These are phyloP conservation scores for Nemania sp. DNA, from an alignment of 2,329 filamentous ascomycete species.

Conservation along the genomic window DNA sequence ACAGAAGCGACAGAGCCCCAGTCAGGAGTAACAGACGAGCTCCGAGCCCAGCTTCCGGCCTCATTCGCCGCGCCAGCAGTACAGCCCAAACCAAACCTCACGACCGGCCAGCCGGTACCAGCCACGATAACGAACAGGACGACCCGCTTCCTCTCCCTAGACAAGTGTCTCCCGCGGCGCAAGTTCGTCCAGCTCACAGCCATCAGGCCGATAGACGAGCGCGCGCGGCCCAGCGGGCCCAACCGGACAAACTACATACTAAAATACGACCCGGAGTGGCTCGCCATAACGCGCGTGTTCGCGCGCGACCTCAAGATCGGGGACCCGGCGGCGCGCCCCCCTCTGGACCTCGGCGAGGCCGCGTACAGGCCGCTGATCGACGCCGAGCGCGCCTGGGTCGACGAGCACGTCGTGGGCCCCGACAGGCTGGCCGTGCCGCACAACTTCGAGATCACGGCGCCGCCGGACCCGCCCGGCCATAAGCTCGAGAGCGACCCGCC, in stretches of 20 bases:
- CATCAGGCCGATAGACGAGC: conserved; percentile 5
- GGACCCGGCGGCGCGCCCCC: conserved; percentile 55
- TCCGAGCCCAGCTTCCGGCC: conserved; percentile 76
- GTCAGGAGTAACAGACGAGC: conserved; percentile 59
- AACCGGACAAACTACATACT: conserved; percentile 58
- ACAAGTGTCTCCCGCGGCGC: conserved; percentile 82
- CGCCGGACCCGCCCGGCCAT: conserved; percentile 60
- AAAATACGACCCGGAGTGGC: conserved; percentile 91
- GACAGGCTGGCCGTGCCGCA: conserved; percentile 71
- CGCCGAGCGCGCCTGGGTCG: conserved; percentile 76
- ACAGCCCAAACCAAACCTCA: conserved; percentile 42
- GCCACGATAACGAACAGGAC: conserved; percentile 74
- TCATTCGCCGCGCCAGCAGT: conserved; percentile 63
- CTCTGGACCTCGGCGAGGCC: conserved; percentile 68
- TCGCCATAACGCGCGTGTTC: conserved; percentile 88
- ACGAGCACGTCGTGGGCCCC: conserved; percentile 69
- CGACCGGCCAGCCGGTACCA: conserved; percentile 69
- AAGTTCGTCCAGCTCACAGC: conserved; percentile 71
- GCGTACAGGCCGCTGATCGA: conserved; percentile 71
- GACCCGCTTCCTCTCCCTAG: conserved; percentile 85
- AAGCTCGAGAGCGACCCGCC: conserved; percentile 61
- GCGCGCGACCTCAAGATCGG: conserved; percentile 68
- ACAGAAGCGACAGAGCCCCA: neutral
- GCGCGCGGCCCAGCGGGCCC: neutral
- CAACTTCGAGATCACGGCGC: conserved; percentile 79